Evolutionary conservation across 176 grass and related monocot genomes (phyloP).

Genomic region (Eragrostis nindensis): DNA sequence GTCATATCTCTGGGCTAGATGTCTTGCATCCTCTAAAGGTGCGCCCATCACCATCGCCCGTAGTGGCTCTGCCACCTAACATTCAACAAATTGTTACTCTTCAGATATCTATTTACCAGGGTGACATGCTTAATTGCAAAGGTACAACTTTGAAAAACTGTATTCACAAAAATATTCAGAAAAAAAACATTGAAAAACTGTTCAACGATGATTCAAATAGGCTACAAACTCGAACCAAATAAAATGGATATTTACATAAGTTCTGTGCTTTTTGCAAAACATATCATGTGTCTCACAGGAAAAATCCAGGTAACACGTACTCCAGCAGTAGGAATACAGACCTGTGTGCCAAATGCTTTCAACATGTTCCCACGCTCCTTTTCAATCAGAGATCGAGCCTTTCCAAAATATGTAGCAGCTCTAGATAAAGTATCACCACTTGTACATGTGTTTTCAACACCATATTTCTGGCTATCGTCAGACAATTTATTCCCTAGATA

Average conservation of each 20-base stretch:
- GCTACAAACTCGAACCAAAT: not conserved
- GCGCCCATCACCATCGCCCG: conserved; percentile 96
- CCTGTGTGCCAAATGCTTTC: conserved; percentile 90
- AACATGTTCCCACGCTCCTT: conserved; percentile 75
- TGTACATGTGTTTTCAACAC: conserved; percentile 77
- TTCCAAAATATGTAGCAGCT: conserved; percentile 62
- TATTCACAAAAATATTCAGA: too few relatives aligned
- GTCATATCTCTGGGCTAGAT: conserved; percentile 95
- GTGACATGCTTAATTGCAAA: not conserved
- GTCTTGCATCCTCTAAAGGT: conserved; percentile 92
- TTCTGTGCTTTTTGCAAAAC: not conserved
- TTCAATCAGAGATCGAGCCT: conserved; percentile 70
- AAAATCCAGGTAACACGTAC: not conserved
- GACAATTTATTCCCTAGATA: conserved; percentile 82
- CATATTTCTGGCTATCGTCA: conserved; percentile 93
- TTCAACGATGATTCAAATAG: not conserved
- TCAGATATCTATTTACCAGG: not conserved
- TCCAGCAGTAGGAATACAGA: conserved; percentile 33
- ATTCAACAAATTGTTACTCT: conserved; percentile 24
- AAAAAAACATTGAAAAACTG: not conserved
- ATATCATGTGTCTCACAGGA: not conserved
- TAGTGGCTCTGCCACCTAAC: conserved; percentile 89
- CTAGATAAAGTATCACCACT: conserved; percentile 85
- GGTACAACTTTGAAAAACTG: not conserved
- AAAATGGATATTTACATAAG: not conserved